phyloP scores from a whole-genome alignment of 2,329 filamentous ascomycete genomes.

The Ascochyta koolunga region DNA sequence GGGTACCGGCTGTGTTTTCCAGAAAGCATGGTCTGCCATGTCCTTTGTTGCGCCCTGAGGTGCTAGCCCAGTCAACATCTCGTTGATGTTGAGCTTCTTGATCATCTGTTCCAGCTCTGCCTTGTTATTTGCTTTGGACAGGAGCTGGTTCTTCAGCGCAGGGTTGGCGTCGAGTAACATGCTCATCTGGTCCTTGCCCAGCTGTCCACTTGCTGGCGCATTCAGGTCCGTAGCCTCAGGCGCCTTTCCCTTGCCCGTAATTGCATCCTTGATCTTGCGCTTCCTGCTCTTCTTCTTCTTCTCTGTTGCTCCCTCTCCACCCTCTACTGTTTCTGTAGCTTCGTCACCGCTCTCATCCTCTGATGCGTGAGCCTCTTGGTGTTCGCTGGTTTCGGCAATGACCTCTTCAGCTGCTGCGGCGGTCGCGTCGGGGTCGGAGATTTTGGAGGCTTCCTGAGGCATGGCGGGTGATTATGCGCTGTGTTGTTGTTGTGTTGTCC shows the following conservation, averaged over 20 bases:
- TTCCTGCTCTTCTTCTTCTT: constrained; percentile 73
- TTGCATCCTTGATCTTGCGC: constrained; percentile 61
- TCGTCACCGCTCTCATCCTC: constrained; percentile 43
- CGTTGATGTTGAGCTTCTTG: constrained; percentile 69
- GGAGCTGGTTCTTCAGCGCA: constrained; percentile 46
- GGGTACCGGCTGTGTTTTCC: constrained; percentile 95
- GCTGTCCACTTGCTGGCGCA: constrained; percentile 36
- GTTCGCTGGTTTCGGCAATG: constrained; percentile 42
- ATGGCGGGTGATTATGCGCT: constrained; percentile 22
- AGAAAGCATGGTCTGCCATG: constrained; percentile 98
- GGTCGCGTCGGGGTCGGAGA: constrained; percentile 59
- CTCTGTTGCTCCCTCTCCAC: constrained; percentile 48
- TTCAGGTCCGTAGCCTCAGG: constrained; percentile 33
- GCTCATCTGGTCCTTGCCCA: constrained; percentile 48
- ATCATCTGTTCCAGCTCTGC: constrained; percentile 54
- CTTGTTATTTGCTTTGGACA: constrained; percentile 36
- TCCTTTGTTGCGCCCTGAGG: constrained; percentile 86
- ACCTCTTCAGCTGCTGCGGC: constrained; percentile 55
- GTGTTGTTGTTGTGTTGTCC: constrained; percentile 16
- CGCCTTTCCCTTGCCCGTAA: constrained; percentile 44
- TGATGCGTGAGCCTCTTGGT: constrained; percentile 34
- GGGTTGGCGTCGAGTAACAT: constrained; percentile 48
- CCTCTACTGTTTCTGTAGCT: constrained; percentile 44
- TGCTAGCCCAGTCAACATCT: constrained; percentile 76
- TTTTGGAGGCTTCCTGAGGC: constrained; percentile 65